Base-by-base conservation (phyloP, 345 rosid genomes). In the Xanthoceras sorbifolium region DNA sequence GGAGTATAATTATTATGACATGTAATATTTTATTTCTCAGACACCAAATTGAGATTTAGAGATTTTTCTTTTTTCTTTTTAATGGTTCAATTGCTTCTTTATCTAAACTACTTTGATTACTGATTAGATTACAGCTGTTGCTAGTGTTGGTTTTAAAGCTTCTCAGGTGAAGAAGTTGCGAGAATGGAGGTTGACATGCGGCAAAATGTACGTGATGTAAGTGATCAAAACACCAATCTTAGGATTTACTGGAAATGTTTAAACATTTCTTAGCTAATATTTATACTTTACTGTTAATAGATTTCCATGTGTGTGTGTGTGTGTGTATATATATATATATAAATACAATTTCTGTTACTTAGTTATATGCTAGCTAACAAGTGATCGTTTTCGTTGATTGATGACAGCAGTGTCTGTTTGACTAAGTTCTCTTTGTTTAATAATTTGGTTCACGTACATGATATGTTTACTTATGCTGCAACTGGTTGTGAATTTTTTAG, bases 101-200 rank as follows among this genome's bases (percentile, higher is more conserved):
- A 22, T 52, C 25, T 32, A 34, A 67, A 40, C 14, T 9, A 25
- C 29, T 55, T 7, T 28, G 62, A 28, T 76, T 54, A 1, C 69
- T 61, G 12, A 55, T 32, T 65, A 62, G 44, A 44, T 76, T 66
- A 32, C 67, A 71, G 78, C 70, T 75, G 44, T 44, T 54, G n/a
- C 71, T 67, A 42, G 71, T 26, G 46, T 74, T 63, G 55, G 52
- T 76, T 78, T 65, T 23, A 26, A 63, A 54, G 40, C 23, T 72
- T 54, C 14, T 57, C 31, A 60, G 76, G 36, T 61, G 63, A 64
- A 57, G 54, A 67, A 63, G 48, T 67, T 59, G n/a, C 14, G 60
- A 68, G 57, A 61, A 84, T 79, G 85, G 81, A 64, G 67, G 79
- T 64, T 32, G 82, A 81, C 67, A 55, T 17, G 25, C 36, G 15